Evolutionary conservation across 148 eudicot genomes (phyloP), one percentile per base, ranked within the genome.

Genomic region (Drosera capensis): DNA sequence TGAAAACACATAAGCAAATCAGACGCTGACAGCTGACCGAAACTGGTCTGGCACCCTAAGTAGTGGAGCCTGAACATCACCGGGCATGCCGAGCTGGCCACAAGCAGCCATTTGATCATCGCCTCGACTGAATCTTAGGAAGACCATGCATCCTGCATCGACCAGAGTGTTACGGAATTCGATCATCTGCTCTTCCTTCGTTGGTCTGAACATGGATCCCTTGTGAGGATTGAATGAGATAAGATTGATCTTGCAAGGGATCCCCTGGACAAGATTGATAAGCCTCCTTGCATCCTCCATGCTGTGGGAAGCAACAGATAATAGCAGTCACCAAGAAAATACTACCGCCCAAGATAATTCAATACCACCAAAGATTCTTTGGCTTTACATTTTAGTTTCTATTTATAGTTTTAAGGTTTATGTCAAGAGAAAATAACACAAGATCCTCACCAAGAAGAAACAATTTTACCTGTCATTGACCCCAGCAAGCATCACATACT

Each of bases 41-140:
- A 79, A 79, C n/a, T 65, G 68, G 43, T 71, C 47, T 14, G 97
- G 97, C 45, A 84, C 82, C 22, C 82, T 66, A 7, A 84, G 65
- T 71, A 84, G 43, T 14, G 97, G 97, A 46, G 74, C 93, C 62
- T 60, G 87, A 24, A 75, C 55, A 23, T 84, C 82, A 21, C 86
- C 95, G 0, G 75, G 82, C 23, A 67, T 73, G 49, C 97, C 97
- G 5, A 90, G 95, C 68, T 90, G 95, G 46, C 97, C 95, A 30
- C 97, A 90, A 7, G 97, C 97, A 18, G 97, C 95, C 97, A 90
- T 90, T 62, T 80, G 68, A 70, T 90, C 95, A 23, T 90, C 87
- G n/a, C 97, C 97, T 66, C 97, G 68, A 56, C 95, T 90, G 38
- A 44, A 59, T 49, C 95, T 65, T 56, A 80, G 35, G 49, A 90